These are phyloP conservation scores for Fusarium avenaceum DNA, from an alignment of 2,329 filamentous ascomycete genomes.

Conservation along the genomic window DNA sequence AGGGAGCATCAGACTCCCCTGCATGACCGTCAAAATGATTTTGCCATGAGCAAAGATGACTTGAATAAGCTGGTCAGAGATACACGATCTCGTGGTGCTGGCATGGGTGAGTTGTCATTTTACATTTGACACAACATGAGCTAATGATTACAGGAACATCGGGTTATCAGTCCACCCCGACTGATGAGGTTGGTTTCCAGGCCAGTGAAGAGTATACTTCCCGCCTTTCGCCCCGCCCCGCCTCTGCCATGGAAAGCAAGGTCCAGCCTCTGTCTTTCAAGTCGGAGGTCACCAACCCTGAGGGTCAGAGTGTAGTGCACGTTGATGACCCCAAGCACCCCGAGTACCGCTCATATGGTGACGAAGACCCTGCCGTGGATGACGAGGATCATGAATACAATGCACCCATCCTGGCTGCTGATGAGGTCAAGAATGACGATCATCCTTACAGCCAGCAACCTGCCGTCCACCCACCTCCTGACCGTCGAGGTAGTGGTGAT, in stretches of 20 bases:
- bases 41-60: constrained; percentile 89
- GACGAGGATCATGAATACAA: constrained; percentile 73
- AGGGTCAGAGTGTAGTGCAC: constrained; percentile 76
- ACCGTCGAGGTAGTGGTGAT: constrained; percentile 72
- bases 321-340: constrained; percentile 72
- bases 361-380: constrained; percentile 63
- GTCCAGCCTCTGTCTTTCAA: constrained; percentile 44
- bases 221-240: constrained; percentile 76
- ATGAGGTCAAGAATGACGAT: constrained; percentile 84
- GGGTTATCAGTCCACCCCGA: constrained; percentile 79
- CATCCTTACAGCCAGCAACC: constrained; percentile 78
- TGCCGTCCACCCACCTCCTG: constrained; percentile 81
- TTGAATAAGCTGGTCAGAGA: constrained; percentile 89
- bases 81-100: constrained; percentile 69
- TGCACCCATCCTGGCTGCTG: constrained; percentile 87
- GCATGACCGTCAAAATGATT: constrained; percentile 73
- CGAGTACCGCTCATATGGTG: constrained; percentile 56
- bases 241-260: constrained; percentile 50
- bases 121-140: constrained; percentile 11
- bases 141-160: constrained; percentile 69
- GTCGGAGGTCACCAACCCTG: constrained; percentile 53
- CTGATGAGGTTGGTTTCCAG: constrained; percentile 90
- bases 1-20: constrained; percentile 76
- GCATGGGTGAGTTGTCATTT: constrained; percentile 61
- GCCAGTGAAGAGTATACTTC: constrained; percentile 87